Conservation (phyloP, 345 rosid species). For the Clausena lansium region DNA sequence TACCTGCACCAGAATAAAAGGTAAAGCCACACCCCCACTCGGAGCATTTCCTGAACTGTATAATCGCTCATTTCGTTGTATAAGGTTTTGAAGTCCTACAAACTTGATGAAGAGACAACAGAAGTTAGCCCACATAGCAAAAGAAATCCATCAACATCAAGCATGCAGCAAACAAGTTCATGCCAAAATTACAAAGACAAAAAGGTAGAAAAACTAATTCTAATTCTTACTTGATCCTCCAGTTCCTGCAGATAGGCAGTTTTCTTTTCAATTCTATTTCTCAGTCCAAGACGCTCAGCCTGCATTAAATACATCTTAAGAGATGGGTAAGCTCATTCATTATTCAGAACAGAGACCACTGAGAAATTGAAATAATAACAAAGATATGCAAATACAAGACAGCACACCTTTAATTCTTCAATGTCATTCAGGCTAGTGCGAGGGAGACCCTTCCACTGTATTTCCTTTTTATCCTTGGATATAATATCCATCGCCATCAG, state of each 20-base stretch:
- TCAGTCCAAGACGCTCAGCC: constrained; percentile 67
- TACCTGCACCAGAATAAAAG: constrained; percentile 99
- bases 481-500: constrained; percentile 99
- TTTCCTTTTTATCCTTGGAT: constrained; percentile 95
- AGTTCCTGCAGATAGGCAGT: constrained; percentile 80
- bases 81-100: constrained; percentile 84
- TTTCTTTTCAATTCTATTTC: constrained; percentile 87
- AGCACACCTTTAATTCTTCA: constrained; percentile 87
- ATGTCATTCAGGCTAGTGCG: constrained; percentile 88
- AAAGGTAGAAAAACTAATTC: constrained; percentile 2
- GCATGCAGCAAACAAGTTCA: constrained; percentile 7
- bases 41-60: constrained; percentile 81
- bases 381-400: constrained; percentile 11
- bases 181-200: constrained; percentile 9
- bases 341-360: constrained; percentile 14
- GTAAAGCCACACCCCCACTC: constrained; percentile 86
- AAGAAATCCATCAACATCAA: constrained; percentile 1
- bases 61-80: constrained; percentile 76
- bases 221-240: constrained; percentile 87
- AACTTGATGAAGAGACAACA: constrained; percentile 43
- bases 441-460: constrained; percentile 99
- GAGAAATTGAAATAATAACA: constrained; percentile 8
- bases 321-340: constrained; percentile 19
- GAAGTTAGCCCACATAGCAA: constrained; percentile 10
- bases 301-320: constrained; percentile 28